phyloP scores from a whole-genome alignment of 1,284 basidiomycete species.

The Dichomitus squalens region DNA sequence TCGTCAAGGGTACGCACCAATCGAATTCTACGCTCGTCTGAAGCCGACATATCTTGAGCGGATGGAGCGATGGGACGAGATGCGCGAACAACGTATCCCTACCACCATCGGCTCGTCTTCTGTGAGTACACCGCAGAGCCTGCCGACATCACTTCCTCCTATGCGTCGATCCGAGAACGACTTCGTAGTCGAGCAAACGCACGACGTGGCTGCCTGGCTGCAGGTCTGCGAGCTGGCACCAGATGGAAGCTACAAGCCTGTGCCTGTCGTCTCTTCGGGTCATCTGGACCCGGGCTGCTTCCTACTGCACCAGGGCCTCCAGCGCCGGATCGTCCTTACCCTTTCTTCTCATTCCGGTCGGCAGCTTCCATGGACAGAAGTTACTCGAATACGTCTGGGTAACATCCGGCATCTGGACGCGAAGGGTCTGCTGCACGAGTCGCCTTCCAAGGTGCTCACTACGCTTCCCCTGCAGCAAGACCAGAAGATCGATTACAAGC shows the following conservation, averaged over 20 bases:
- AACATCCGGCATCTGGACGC: conserved; percentile 84
- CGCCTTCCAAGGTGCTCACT: conserved; percentile 65
- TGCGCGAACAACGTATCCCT: conserved; percentile 66
- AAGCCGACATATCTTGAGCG: conserved; percentile 84
- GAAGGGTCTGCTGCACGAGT: conserved; percentile 81
- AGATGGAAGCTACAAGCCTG: conserved; percentile 83
- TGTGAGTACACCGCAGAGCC: conserved; percentile 27
- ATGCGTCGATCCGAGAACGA: conserved; percentile 93
- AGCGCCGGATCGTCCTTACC: conserved; percentile 79
- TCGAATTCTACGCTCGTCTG: conserved; percentile 87
- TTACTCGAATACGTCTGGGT: conserved; percentile 79
- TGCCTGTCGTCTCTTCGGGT: conserved; percentile 82
- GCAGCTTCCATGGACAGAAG: conserved; percentile 84
- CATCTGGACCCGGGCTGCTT: conserved; percentile 85
- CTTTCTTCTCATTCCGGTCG: conserved; percentile 88
- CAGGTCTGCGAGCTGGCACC: conserved; percentile 88
- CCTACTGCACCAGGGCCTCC: conserved; percentile 90
- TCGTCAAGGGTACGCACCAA: conserved; percentile 73
- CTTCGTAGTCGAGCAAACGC: conserved; percentile 85
- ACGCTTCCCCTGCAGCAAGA: conserved; percentile 76
- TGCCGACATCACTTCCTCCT: conserved; percentile 49
- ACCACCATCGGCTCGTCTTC: conserved; percentile 22
- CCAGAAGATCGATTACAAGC: conserved; percentile 70
- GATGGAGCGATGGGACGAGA: conserved; percentile 89
- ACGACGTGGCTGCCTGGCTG: conserved; percentile 87